phyloP scores from a whole-genome alignment of 768 basidiomycete species.

The Candolleomyces efflorescens region DNA sequence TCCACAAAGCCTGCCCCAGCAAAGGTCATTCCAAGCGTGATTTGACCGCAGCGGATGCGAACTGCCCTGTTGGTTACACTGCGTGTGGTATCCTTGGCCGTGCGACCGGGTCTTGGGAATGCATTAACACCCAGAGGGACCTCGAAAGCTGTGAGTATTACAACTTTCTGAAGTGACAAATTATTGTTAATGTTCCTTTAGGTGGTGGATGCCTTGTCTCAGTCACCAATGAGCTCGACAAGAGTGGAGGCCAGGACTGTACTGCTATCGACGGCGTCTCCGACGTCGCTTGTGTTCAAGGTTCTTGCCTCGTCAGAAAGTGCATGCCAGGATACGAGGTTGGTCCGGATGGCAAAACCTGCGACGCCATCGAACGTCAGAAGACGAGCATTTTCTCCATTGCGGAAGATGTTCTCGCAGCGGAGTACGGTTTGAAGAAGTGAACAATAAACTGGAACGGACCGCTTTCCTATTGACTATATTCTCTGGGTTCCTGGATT shows the following conservation, averaged over 20 bases:
- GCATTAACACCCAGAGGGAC: constrained; percentile 41
- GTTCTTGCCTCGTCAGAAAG: constrained; percentile 39
- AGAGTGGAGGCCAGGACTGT: constrained; percentile 41
- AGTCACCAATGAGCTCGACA: constrained; percentile 16
- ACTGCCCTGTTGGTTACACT: constrained; percentile 33
- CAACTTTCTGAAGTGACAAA: background rate
- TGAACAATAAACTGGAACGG: background rate
- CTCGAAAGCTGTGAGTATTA: constrained; percentile 48
- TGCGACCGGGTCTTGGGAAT: constrained; percentile 40
- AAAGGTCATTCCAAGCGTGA: constrained; percentile 26
- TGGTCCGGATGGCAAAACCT: constrained; percentile 13
- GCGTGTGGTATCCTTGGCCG: constrained; percentile 43
- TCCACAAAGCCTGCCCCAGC: constrained; percentile 29
- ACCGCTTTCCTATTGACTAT: no score
- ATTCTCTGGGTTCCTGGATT: no score
- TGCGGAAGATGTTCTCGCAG: constrained; percentile 13
- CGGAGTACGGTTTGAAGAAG: constrained; percentile 20
- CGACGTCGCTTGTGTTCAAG: constrained; percentile 43
- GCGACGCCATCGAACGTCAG: constrained; percentile 10
- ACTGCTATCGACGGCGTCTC: constrained; percentile 43
- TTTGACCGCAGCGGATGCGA: constrained; percentile 17
- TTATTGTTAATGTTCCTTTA: constrained; percentile 13
- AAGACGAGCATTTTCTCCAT: background rate
- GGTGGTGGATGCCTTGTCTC: constrained; percentile 46
- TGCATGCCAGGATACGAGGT: constrained; percentile 41